Evolutionary conservation across 164 flowering plant species (phyloP), one percentile per base, ranked within the genome.

Genomic region (Chimonanthus praecox): DNA sequence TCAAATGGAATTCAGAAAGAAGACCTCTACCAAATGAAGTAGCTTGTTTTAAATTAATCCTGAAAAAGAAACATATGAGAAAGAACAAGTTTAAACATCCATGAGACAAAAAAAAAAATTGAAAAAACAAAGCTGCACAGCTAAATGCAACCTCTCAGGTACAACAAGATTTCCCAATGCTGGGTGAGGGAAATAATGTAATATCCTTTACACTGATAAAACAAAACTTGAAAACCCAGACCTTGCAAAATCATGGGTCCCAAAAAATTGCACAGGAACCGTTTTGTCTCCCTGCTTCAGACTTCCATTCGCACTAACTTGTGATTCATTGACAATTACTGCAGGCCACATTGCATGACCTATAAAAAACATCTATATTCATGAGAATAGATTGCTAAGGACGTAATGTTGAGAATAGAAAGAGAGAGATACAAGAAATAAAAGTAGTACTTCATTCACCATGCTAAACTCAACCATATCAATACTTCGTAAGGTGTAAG

Each of bases 301-400:
- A 72, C 89, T 86, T 47, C 60, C 58, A 13, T 77, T 82, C 43
- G 80, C 82, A 77, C 77, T 83, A 74, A 87, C 67, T 67, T 81
- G 79, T 58, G 92, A 82, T 73, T 89, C 98, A 76, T 87, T 90
- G 79, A 89, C 82, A 72, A 95, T 85, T 71, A 93, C 74, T 49
- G 97, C 98, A 21, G 99, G 99, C 99, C 99, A 95, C 88, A 85
- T 83, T 68, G 98, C 94, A 89, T 93, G 88, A 76, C 99, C 99
- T 95, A 82, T 75, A 74, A 21, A 75, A 44, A n/a, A 49, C 61
- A 71, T 7, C 47, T 66, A 71, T 33, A 49, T 21, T 47, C 68
- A 63, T 44, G 44, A 63, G 10, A 63, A 63, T 21, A 33, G 33
- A 63, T 63, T 63, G 66, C 66, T 33, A 5, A 33, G 68, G 45